Percentiles rank a stretch among this genome's conserved stretches.
Evolutionary conservation across 2,329 filamentous ascomycete species (phyloP).

Genomic region (Botrytis elliptica): DNA sequence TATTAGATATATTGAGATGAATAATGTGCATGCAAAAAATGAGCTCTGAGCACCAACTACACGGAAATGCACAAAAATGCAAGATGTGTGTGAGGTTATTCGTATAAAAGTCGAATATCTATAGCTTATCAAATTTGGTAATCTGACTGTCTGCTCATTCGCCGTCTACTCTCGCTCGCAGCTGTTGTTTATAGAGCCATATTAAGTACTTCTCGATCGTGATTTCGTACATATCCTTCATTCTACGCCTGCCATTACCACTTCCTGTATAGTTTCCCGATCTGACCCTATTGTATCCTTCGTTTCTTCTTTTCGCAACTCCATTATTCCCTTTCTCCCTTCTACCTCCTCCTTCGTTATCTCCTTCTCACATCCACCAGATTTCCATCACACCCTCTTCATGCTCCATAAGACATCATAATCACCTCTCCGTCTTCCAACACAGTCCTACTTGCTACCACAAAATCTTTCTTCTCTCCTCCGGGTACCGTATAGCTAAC

Average conservation of each 20-base stretch:
- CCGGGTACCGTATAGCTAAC: not conserved
- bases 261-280: not conserved
- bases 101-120: not conserved
- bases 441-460: not conserved
- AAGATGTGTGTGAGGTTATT: not conserved
- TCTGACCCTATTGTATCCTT: fast-evolving
- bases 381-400: too few relatives aligned
- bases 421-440: slow-evolving; percentile 8
- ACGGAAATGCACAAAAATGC: not conserved
- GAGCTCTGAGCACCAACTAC: not conserved
- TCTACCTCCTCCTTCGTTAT: not conserved
- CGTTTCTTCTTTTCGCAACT: not conserved
- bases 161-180: not conserved
- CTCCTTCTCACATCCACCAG: not conserved
- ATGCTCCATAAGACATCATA: not conserved
- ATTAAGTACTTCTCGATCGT: slow-evolving; percentile 3
- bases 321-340: not conserved
- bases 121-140: not conserved
- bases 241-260: not conserved
- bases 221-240: not conserved
- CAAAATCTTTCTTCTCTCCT: not conserved
- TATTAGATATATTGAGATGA: not conserved
- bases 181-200: not conserved
- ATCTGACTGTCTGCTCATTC: not conserved
- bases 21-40: not conserved